phyloP scores from a whole-genome alignment of 2,329 filamentous ascomycete species.

The Fusarium cyanostomum region DNA sequence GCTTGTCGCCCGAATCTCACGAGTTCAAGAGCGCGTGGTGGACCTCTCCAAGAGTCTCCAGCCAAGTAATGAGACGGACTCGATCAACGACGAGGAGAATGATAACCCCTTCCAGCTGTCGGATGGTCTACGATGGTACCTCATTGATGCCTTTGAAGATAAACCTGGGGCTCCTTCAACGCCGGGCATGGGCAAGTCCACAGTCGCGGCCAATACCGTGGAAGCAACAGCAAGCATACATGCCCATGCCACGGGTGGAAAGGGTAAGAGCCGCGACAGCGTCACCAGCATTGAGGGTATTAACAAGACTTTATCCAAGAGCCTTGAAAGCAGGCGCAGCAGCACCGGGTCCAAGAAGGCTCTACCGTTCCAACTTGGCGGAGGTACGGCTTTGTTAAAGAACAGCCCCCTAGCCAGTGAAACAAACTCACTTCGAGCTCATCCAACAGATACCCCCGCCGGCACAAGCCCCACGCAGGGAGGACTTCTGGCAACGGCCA shows the following conservation, averaged over 20 bases:
- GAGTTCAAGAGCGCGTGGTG: slow-evolving; percentile 91
- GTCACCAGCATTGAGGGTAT: slow-evolving; percentile 74
- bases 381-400: slow-evolving; percentile 55
- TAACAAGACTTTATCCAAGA: slow-evolving; percentile 83
- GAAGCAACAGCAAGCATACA: slow-evolving; percentile 82
- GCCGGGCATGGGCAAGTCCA: slow-evolving; percentile 89
- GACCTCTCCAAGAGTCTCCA: slow-evolving; percentile 84
- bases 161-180: slow-evolving; percentile 92
- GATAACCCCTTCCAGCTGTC: slow-evolving; percentile 98
- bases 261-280: slow-evolving; percentile 56
- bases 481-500: slow-evolving; percentile 38
- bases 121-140: slow-evolving; percentile 94
- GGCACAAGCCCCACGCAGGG: slow-evolving; percentile 54
- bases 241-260: slow-evolving; percentile 57
- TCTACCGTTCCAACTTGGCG: slow-evolving; percentile 60
- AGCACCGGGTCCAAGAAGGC: slow-evolving; percentile 87
- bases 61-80: slow-evolving; percentile 58
- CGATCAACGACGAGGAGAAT: slow-evolving; percentile 74
- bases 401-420: slow-evolving; percentile 65
- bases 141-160: slow-evolving; percentile 93
- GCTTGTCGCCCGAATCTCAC: slow-evolving; percentile 93
- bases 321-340: slow-evolving; percentile 88
- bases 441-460: slow-evolving; percentile 53
- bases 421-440: slow-evolving; percentile 66
- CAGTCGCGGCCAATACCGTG: slow-evolving; percentile 86